Evolutionary conservation across 75 land plant species (phyloP).

Genomic region (Sequoia sempervirens): DNA sequence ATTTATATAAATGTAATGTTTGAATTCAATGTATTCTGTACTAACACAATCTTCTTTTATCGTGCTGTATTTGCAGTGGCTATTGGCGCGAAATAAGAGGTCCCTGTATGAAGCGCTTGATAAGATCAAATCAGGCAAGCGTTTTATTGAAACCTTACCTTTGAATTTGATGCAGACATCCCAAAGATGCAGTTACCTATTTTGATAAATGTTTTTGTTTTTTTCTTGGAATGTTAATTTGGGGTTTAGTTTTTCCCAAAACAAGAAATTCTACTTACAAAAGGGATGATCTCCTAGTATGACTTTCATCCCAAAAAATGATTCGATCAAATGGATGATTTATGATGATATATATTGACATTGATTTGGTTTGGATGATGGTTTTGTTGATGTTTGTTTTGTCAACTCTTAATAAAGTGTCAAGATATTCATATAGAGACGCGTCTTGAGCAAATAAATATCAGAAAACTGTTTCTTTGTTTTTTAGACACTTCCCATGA

Average conservation of each 20-base stretch:
- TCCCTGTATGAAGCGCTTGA: slow-evolving; percentile 49
- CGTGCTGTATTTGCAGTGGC: slow-evolving; percentile 26
- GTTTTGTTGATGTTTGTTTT: background rate
- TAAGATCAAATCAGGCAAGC: slow-evolving; percentile 44
- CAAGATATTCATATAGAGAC: background rate
- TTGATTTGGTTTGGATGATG: background rate
- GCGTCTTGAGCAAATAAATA: background rate
- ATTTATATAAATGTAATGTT: too few relatives aligned
- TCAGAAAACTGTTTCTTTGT: background rate
- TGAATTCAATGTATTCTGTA: background rate
- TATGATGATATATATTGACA: background rate
- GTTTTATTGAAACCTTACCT: background rate
- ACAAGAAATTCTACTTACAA: background rate
- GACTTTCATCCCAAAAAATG: background rate
- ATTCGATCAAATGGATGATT: background rate
- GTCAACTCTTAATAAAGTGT: background rate
- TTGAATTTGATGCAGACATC: background rate
- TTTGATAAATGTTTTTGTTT: background rate
- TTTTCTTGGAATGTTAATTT: background rate
- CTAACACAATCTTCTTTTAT: background rate
- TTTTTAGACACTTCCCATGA: background rate
- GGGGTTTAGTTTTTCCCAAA: too few relatives aligned
- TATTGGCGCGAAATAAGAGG: slow-evolving; percentile 28
- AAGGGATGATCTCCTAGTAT: too few relatives aligned
- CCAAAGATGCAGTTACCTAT: background rate